These are phyloP conservation scores for Lotus japonicus DNA, from an alignment of 306 rosid genomes.

Conservation along the genomic window DNA sequence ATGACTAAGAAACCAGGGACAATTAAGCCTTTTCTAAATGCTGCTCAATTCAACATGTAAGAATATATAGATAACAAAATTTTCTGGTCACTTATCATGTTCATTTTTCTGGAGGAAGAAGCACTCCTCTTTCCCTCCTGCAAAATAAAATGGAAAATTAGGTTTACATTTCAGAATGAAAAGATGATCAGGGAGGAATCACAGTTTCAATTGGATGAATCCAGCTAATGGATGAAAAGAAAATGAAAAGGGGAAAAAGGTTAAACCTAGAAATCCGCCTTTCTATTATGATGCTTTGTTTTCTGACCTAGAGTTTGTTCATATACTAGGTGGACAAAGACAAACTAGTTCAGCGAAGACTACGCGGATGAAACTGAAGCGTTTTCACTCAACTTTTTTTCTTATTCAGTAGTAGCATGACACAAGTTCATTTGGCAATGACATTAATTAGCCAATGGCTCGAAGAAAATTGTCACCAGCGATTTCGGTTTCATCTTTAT, in stretches of 20 bases:
- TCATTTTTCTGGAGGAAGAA: constrained; percentile 8
- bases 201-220: neutral
- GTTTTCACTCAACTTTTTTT: no score
- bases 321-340: neutral
- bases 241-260: neutral
- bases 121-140: constrained; percentile 7
- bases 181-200: neutral
- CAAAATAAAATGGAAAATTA: neutral
- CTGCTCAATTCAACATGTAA: neutral
- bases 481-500: neutral
- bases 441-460: no score
- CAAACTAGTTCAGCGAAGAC: no score
- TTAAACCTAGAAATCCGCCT: neutral
- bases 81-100: constrained; percentile 23
- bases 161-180: neutral
- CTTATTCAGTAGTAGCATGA: no score
- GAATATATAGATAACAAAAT: neutral
- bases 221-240: neutral
- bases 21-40: neutral
- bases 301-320: neutral
- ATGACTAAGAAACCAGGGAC: neutral
- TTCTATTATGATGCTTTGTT: neutral
- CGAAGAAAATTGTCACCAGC: neutral
- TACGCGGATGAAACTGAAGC: no score
- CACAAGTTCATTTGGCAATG: no score